Conservation (phyloP, 2,329 filamentous ascomycete genomes). For the Fragosphaeria purpurea region DNA sequence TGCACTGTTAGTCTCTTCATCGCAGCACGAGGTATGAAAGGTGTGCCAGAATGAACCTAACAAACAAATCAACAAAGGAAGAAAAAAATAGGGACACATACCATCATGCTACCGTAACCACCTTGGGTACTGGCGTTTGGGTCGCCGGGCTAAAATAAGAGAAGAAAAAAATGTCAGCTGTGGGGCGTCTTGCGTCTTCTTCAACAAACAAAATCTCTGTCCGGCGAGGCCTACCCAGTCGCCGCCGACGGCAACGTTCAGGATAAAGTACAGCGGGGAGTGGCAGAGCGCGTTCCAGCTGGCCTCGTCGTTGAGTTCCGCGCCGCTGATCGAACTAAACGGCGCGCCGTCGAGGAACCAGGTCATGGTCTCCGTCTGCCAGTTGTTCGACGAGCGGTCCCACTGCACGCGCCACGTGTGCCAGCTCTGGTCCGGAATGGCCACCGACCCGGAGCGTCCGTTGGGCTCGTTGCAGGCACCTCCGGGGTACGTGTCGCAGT, state of each 20-base stretch:
- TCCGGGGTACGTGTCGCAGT: constrained; percentile 35
- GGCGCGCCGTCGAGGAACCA: constrained; percentile 37
- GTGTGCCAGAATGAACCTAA: no score
- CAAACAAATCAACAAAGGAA: not conserved
- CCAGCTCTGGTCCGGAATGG: constrained; percentile 36
- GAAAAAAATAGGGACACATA: not conserved
- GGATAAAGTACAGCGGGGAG: constrained; percentile 33
- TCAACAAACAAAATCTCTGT: no score
- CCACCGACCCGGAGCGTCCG: constrained; percentile 26
- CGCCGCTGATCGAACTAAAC: constrained; percentile 34
- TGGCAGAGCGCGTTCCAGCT: constrained; percentile 36
- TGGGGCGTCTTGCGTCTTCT: no score
- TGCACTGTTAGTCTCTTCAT: no score
- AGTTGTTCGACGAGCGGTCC: constrained; percentile 33
- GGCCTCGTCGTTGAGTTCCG: constrained; percentile 28
- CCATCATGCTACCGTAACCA: constrained; percentile 31
- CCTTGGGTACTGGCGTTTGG: constrained; percentile 23
- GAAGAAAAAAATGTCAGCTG: not conserved
- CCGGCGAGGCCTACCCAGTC: constrained; percentile 18
- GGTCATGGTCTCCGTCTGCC: constrained; percentile 36
- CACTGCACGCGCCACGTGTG: constrained; percentile 38
- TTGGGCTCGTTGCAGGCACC: constrained; percentile 39
- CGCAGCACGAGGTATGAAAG: no score
- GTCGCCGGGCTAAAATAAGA: constrained; percentile 19
- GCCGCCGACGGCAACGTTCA: constrained; percentile 40